phyloP scores from a whole-genome alignment of 306 rosid species.

The Pueraria montana region DNA sequence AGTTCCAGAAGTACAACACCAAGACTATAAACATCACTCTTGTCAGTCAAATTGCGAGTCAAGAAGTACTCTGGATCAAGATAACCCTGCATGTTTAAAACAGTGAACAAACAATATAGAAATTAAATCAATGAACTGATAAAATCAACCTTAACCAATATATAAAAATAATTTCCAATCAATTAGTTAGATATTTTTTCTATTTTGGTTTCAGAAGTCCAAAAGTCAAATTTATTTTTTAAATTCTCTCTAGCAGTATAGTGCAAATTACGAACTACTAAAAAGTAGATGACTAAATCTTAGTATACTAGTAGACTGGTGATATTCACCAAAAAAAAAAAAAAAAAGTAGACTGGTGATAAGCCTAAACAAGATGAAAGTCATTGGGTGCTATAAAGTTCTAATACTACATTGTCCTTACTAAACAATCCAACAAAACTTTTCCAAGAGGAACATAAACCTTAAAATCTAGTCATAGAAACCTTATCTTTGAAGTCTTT shows the following conservation, averaged over 20 bases:
- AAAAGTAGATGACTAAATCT: not conserved
- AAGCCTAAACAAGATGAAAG: too few relatives aligned
- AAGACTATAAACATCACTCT: constrained; percentile 61
- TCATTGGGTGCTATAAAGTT: too few relatives aligned
- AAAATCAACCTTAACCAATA: not conserved
- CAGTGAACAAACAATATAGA: not conserved
- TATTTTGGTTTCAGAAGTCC: not conserved
- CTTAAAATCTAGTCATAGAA: too few relatives aligned
- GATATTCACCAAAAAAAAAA: too few relatives aligned
- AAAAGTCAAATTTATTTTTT: constrained; percentile 6
- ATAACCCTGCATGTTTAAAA: constrained; percentile 70
- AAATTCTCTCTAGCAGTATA: not conserved
- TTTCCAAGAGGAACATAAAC: too few relatives aligned
- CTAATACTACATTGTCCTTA: too few relatives aligned
- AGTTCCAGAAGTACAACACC: constrained; percentile 93
- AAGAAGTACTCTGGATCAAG: constrained; percentile 95
- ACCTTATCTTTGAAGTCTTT: too few relatives aligned
- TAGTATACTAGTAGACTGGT: too few relatives aligned
- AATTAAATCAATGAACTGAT: not conserved
- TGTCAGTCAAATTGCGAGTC: constrained; percentile 78
- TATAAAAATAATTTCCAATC: constrained; percentile 1
- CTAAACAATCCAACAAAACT: too few relatives aligned
- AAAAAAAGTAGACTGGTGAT: too few relatives aligned
- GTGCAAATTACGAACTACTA: not conserved
- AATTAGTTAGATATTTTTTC: not conserved